Base-by-base conservation (phyloP, 176 grass and related monocot species). In the Avena sativa region DNA sequence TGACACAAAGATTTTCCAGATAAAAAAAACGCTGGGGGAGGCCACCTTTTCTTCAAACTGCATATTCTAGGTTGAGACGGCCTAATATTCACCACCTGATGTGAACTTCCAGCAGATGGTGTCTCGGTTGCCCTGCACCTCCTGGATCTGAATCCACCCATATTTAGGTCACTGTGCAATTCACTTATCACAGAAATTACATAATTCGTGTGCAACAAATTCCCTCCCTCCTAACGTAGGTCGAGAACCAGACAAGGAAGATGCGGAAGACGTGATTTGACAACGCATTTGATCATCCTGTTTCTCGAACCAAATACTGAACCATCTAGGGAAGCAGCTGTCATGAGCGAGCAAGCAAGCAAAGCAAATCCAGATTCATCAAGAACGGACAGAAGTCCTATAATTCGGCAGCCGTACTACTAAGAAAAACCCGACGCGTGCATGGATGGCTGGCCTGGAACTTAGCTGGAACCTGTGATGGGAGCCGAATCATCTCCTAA, bases 321-420 rank as follows among this genome's bases (percentile, higher is more conserved):
- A 23, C 47, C 8, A 76, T 6, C 7, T 4, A 79, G 15, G 2
- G 52, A 77, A 26, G 71, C 20, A n/a, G 71, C 71, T 86, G 85
- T 78, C 84, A 12, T 2, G 61, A 78, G 40, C 6, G 61, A 78
- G 40, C 6, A 7, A 43, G 43, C 26, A 81, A 67, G 50, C 77
- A 68, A 81, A 67, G 60, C 77, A 68, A 68, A 48, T 58, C 77
- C 34, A 74, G 25, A 53, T 83, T 64, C 84, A 70, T 73, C 55
- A 38, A 55, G 30, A 46, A 55, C 13, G 17, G 53, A 87, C 69
- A 25, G 17, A 15, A 48, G 74, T 76, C 49, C 8, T 55, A 76
- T 40, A 26, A 26, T 87, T 73, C 9, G 47, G 62, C 84, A 20
- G 44, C 80, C 89, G 74, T 79, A 83, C 79, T 0, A 36, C 79